These are phyloP conservation scores for Schizosaccharomyces japonicus DNA, from an alignment of 805 yeast genomes.

Conservation along the genomic window DNA sequence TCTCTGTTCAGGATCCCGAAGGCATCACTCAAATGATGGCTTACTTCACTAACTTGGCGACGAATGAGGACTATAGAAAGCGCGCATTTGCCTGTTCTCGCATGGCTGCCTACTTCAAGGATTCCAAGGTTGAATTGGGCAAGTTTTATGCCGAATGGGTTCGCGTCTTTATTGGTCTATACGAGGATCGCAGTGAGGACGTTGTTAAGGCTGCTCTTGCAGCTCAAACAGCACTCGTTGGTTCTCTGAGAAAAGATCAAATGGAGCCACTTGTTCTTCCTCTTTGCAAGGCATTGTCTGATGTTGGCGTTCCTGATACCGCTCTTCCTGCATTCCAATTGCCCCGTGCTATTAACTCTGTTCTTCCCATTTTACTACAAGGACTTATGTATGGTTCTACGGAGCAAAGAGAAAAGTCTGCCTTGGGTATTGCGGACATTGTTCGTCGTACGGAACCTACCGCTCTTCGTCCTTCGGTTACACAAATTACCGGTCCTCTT, in stretches of 20 bases:
- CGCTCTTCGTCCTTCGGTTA: constrained; percentile 58
- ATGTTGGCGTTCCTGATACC: constrained; percentile 37
- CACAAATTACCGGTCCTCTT: constrained; percentile 86
- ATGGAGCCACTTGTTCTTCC: constrained; percentile 60
- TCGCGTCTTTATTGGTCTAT: constrained; percentile 37
- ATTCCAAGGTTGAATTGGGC: constrained; percentile 44
- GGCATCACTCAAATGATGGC: constrained; percentile 71
- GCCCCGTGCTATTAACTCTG: constrained; percentile 63
- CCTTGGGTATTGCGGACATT: constrained; percentile 69
- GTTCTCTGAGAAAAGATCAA: constrained; percentile 48
- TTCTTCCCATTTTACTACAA: constrained; percentile 76
- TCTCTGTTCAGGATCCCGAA: constrained; percentile 49
- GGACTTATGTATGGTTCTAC: constrained; percentile 84
- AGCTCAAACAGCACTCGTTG: constrained; percentile 41
- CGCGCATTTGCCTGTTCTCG: constrained; percentile 42
- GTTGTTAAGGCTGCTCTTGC: constrained; percentile 43
- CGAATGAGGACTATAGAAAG: constrained; percentile 44
- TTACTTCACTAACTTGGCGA: constrained; percentile 31
- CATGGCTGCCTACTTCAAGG: constrained; percentile 44
- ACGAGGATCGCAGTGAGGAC: constrained; percentile 43
- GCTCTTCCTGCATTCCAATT: constrained; percentile 48
- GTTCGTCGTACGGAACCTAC: constrained; percentile 60
- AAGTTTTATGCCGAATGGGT: constrained; percentile 56
- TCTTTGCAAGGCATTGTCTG: constrained; percentile 45
- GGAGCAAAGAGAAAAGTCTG: constrained; percentile 65